A percentile compares a stretch with the other conserved stretches of the same genome.
Conservation (phyloP, 441 rosid species). For the Hura crepitans region DNA sequence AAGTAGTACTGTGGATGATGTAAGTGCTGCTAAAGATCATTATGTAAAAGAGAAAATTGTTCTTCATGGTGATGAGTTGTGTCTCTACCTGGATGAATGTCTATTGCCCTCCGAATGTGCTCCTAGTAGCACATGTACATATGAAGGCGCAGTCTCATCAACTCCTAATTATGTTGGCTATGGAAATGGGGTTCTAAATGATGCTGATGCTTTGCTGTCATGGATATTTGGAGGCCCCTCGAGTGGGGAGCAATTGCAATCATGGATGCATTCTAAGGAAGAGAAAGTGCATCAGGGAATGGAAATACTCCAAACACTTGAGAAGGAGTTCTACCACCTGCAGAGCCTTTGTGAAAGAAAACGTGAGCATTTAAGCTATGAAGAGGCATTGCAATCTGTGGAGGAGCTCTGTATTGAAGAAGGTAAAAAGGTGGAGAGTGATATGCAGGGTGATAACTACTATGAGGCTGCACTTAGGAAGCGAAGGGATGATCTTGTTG, state of each 20-base stretch:
- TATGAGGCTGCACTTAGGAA: conserved; percentile 61
- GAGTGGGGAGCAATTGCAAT: conserved; percentile 56
- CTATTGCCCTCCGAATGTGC: conserved; percentile 39
- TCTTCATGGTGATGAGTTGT: conserved; percentile 53
- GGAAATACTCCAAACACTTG: conserved; percentile 68
- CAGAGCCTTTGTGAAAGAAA: conserved; percentile 82
- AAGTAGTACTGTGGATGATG: conserved; percentile 41
- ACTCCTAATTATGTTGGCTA: conserved; percentile 30
- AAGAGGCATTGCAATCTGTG: conserved; percentile 75
- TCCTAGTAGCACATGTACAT: conserved; percentile 25
- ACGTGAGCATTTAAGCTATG: conserved; percentile 67
- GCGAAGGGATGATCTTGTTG: conserved; percentile 60
- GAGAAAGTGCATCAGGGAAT: conserved; percentile 66
- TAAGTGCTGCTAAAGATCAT: conserved; percentile 29
- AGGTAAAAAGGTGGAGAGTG: conserved; percentile 65
- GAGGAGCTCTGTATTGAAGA: conserved; percentile 81
- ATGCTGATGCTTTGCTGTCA: conserved; percentile 55
- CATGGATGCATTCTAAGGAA: conserved; percentile 63
- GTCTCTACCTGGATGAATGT: conserved; percentile 57
- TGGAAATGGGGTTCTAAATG: conserved; percentile 35
- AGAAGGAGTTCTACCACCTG: conserved; percentile 70
- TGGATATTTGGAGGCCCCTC: conserved; percentile 85
- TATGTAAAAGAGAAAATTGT: conserved; percentile 56
- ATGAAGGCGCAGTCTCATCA: conserved; percentile 30
- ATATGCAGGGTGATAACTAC: conserved; percentile 48